A percentile compares a stretch with the other conserved stretches of the same genome.
Evolutionary conservation across 257 asterid genomes (phyloP).

Genomic region (Salvia miltiorrhiza): DNA sequence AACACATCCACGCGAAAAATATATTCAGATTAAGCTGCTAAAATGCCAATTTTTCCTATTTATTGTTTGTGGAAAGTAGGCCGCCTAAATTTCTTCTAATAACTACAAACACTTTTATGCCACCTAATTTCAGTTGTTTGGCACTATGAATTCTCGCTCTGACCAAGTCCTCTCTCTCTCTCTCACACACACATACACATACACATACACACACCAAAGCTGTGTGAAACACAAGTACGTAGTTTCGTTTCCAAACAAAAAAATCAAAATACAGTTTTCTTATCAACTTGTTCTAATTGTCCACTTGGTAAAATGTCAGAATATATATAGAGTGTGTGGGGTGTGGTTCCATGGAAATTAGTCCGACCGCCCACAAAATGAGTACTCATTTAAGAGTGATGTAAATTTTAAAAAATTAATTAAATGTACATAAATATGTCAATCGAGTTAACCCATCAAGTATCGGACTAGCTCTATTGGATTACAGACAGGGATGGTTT

Average conservation of each 20-base stretch:
- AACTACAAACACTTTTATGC: not conserved
- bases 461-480: no score
- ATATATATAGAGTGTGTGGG: no score
- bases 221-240: not conserved
- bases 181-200: not conserved
- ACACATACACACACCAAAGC: no score
- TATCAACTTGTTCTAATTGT: not conserved
- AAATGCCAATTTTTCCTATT: not conserved
- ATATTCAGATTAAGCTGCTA: no score
- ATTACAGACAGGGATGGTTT: no score
- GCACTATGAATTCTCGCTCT: not conserved
- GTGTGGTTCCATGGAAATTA: no score
- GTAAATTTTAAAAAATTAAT: no score
- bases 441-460: no score
- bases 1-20: no score
- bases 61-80: constrained; percentile 13
- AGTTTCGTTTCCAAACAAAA: not conserved
- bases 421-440: no score
- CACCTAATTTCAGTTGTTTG: constrained; percentile 4
- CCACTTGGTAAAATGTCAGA: not conserved
- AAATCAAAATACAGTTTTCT: not conserved
- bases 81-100: constrained; percentile 9
- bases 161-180: constrained; percentile 17
- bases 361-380: no score
- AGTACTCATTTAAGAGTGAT: no score